phyloP scores from a whole-genome alignment of 225 moss, liverwort and hornwort genomes.

The Sphagnum tenellum region DNA sequence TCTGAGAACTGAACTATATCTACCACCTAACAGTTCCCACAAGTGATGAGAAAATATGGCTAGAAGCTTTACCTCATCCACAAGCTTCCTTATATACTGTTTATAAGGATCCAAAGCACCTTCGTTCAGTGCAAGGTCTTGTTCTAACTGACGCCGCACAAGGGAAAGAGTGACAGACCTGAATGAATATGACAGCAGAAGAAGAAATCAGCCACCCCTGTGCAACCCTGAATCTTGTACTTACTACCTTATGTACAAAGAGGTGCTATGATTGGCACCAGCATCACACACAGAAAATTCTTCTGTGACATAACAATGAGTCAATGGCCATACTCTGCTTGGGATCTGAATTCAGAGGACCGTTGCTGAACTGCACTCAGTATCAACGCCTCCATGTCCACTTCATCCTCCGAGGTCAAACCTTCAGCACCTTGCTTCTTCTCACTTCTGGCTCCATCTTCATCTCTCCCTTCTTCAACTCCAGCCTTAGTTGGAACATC shows the following conservation, averaged over 20 bases:
- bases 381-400: slow-evolving; percentile 21
- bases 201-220: too few species aligned
- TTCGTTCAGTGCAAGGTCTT: slow-evolving; percentile 50
- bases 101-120: slow-evolving; percentile 50
- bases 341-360: slow-evolving; percentile 39
- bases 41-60: too few species aligned
- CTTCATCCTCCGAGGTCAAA: slow-evolving; percentile 12
- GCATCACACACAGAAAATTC: too few species aligned
- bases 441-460: slow-evolving; percentile 9
- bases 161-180: slow-evolving; percentile 57
- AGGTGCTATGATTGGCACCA: too few species aligned
- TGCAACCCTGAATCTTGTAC: too few species aligned
- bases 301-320: not conserved
- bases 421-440: slow-evolving; percentile 11
- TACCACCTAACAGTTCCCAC: too few species aligned
- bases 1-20: too few species aligned
- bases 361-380: slow-evolving; percentile 40
- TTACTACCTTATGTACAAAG: too few species aligned
- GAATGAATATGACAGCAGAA: not conserved
- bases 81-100: slow-evolving; percentile 27
- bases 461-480: slow-evolving; percentile 6
- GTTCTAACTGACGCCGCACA: slow-evolving; percentile 62
- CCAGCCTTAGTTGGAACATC: slow-evolving; percentile 6
- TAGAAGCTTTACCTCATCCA: slow-evolving; percentile 43
- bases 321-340: slow-evolving; percentile 47